Percentiles rank a stretch among this genome's conserved stretches.
Evolutionary conservation across 2,329 filamentous ascomycete genomes (phyloP).

Genomic region (Epichloe brachyelytri): DNA sequence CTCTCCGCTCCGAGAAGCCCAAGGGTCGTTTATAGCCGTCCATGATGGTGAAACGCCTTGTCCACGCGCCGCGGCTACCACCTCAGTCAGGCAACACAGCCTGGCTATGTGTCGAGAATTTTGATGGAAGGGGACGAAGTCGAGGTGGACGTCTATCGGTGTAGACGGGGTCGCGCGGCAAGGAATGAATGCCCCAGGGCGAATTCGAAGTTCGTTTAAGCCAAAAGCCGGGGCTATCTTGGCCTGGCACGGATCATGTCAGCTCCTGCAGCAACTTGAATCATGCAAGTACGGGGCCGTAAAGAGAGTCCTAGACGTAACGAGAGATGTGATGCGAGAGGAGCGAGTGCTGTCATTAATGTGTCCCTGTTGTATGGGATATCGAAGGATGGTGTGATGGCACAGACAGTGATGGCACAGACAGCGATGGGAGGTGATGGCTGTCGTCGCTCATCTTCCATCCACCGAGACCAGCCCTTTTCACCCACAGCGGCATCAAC

Average conservation of each 20-base stretch:
- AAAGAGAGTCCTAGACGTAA: background rate
- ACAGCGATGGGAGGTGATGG: too few relatives aligned
- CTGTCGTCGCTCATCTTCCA: too few relatives aligned
- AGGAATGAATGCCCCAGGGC: background rate
- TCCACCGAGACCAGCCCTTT: too few relatives aligned
- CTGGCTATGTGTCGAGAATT: background rate
- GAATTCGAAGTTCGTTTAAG: background rate
- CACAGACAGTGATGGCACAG: too few relatives aligned
- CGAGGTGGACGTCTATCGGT: background rate
- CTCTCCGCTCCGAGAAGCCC: constrained; percentile 49
- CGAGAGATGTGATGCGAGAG: background rate
- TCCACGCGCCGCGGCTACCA: background rate
- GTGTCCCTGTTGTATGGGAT: background rate
- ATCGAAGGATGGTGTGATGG: background rate
- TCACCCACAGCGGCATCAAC: too few relatives aligned
- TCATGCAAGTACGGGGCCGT: background rate
- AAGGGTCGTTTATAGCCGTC: constrained; percentile 32
- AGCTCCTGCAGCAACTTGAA: constrained; percentile 6
- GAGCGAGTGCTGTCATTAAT: background rate
- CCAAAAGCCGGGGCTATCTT: constrained; percentile 5
- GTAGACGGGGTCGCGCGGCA: background rate
- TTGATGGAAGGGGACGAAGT: background rate
- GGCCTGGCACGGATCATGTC: constrained; percentile 6
- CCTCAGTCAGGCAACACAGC: background rate
- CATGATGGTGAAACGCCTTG: constrained; percentile 12